phyloP scores from a whole-genome alignment of 1,139 yeast genomes.

The Hemisphaericaspora xylofermentans region DNA sequence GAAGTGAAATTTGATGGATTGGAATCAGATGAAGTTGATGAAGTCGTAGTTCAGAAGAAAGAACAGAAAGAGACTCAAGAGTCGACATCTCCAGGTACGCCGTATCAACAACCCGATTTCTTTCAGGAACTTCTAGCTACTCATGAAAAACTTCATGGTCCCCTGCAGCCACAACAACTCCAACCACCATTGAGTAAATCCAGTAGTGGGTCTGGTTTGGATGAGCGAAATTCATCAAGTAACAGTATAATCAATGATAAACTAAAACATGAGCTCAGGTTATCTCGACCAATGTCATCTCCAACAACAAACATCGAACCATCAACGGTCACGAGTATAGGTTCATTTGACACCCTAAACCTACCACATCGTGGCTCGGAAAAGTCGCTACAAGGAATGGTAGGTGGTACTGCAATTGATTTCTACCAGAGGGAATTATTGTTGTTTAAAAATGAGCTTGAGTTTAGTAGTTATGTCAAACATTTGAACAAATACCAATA shows the following conservation, averaged over 20 bases:
- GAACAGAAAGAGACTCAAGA: background rate
- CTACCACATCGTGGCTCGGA: background rate
- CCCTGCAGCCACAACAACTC: conserved; percentile 7
- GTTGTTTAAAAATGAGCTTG: conserved; percentile 60
- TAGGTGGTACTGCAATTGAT: conserved; percentile 30
- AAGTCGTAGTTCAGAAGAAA: conserved; percentile 1
- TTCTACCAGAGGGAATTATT: conserved; percentile 60
- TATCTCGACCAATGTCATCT: conserved; percentile 21
- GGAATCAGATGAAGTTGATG: conserved; percentile 4
- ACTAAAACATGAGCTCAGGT: conserved; percentile 17
- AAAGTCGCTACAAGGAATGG: background rate
- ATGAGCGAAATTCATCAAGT: conserved; percentile 10
- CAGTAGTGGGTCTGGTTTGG: conserved; percentile 2
- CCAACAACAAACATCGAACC: conserved; percentile 28
- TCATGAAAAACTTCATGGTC: conserved; percentile 35
- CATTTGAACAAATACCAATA: conserved; percentile 50
- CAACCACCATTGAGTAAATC: background rate
- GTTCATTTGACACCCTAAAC: background rate
- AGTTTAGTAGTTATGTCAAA: conserved; percentile 57
- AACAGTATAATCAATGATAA: conserved; percentile 17
- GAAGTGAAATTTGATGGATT: conserved; percentile 27
- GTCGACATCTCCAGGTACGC: conserved; percentile 2
- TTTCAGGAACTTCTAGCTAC: conserved; percentile 26
- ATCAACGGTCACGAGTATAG: conserved; percentile 13
- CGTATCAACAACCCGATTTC: conserved; percentile 6